Conservation (phyloP, 2,329 filamentous ascomycete species). For the Ceratocystis huliohia region DNA sequence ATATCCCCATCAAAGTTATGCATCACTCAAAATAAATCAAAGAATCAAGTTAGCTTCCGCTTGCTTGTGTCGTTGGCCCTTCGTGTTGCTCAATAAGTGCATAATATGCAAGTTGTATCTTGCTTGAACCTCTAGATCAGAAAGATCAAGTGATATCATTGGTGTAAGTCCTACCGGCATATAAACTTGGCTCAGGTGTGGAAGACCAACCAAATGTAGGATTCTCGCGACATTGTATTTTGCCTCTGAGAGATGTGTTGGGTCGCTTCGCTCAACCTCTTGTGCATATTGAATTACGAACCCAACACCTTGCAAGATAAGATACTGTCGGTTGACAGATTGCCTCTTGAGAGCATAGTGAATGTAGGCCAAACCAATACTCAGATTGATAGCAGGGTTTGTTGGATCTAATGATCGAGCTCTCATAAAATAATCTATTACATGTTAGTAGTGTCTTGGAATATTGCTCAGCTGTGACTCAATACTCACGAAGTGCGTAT, state of each 20-base stretch:
- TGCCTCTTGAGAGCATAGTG: conserved; percentile 84
- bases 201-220: conserved; percentile 42
- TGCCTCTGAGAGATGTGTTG: conserved; percentile 47
- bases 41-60: no score
- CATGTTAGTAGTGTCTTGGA: not conserved
- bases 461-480: conserved; percentile 12
- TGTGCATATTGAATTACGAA: conserved; percentile 58
- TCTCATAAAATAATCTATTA: conserved; percentile 65
- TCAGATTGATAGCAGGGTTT: conserved; percentile 69
- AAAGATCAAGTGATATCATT: conserved; percentile 3
- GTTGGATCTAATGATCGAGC: conserved; percentile 60
- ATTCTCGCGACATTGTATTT: conserved; percentile 68
- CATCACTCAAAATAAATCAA: no score
- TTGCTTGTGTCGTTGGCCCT: not conserved
- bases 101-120: conserved; percentile 14
- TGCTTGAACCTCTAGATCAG: conserved; percentile 14
- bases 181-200: conserved; percentile 22
- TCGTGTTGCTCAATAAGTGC: not conserved
- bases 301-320: conserved; percentile 69
- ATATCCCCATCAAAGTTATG: no score
- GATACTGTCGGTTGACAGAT: conserved; percentile 77
- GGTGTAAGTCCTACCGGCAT: not conserved
- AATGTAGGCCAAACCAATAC: conserved; percentile 71
- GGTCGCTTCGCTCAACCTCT: conserved; percentile 30
- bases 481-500: conserved; percentile 57